phyloP scores from a whole-genome alignment of 1,284 basidiomycete genomes.

The Peniophora sp. region DNA sequence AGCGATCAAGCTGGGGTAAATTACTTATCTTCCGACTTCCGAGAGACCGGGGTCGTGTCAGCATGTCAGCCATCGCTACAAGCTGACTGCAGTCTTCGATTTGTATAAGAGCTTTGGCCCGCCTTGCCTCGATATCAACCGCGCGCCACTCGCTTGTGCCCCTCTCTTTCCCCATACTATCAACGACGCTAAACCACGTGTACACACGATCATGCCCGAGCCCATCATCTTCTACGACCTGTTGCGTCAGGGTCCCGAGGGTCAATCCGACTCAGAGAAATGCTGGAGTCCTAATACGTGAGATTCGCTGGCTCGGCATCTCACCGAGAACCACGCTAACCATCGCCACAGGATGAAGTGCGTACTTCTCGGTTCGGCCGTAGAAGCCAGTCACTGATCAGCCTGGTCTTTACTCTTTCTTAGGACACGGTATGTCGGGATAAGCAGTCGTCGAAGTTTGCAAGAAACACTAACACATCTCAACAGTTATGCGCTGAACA shows the following conservation, averaged over 20 bases:
- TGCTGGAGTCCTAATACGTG: background rate
- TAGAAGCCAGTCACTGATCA: background rate
- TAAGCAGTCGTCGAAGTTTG: background rate
- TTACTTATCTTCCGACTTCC: too few relatives aligned
- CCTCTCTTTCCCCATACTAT: too few relatives aligned
- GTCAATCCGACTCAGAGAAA: background rate
- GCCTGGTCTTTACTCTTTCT: background rate
- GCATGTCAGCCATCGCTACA: too few relatives aligned
- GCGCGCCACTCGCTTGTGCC: too few relatives aligned
- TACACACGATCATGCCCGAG: background rate
- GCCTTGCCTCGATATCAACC: too few relatives aligned
- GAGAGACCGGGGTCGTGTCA: too few relatives aligned
- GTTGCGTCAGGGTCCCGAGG: background rate
- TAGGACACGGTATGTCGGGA: background rate
- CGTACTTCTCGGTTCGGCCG: background rate
- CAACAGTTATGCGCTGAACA: slow-evolving; percentile 18
- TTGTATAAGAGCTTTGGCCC: too few relatives aligned
- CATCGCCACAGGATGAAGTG: background rate
- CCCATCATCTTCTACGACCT: slow-evolving; percentile 1
- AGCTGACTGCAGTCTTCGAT: too few relatives aligned
- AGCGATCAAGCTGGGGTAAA: too few relatives aligned
- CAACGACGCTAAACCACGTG: too few relatives aligned
- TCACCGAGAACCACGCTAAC: too few relatives aligned
- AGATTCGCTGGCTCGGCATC: too few relatives aligned
- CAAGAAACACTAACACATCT: background rate